Evolutionary conservation across 1,284 basidiomycete genomes (phyloP).

Genomic region (Ganoderma leucocontextum): DNA sequence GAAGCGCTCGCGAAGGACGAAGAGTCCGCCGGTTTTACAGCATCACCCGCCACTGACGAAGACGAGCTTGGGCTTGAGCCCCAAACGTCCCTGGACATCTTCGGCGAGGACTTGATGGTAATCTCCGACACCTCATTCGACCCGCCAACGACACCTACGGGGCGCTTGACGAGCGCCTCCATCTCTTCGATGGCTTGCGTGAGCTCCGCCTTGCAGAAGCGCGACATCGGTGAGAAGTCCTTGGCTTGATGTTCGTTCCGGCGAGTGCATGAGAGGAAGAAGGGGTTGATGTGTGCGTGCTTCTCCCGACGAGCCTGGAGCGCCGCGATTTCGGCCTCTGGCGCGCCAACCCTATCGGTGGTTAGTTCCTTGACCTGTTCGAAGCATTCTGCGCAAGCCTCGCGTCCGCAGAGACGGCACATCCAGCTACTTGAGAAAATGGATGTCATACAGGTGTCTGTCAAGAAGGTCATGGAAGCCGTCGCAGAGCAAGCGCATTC

Average conservation of each 20-base stretch:
- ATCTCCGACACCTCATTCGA: constrained; percentile 20
- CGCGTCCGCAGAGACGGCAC: constrained; percentile 89
- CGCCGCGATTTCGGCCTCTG: constrained; percentile 55
- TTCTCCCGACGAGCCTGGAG: constrained; percentile 63
- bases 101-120: constrained; percentile 24
- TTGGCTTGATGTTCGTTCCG: constrained; percentile 70
- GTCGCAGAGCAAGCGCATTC: constrained; percentile 17
- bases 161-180: constrained; percentile 55
- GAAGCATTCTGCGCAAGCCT: constrained; percentile 88
- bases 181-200: constrained; percentile 71
- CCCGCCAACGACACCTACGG: constrained; percentile 21
- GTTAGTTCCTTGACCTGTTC: constrained; percentile 73
- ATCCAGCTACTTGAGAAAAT: constrained; percentile 92
- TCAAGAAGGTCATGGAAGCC: constrained; percentile 16
- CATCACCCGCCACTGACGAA: constrained; percentile 11
- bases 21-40: constrained; percentile 1
- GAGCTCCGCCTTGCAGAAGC: constrained; percentile 76
- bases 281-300: constrained; percentile 71
- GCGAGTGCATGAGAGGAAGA: constrained; percentile 76
- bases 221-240: constrained; percentile 83
- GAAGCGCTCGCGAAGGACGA: constrained; percentile 34
- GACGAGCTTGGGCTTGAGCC: constrained; percentile 19
- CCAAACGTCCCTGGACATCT: constrained; percentile 24
- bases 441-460: constrained; percentile 93
- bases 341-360: constrained; percentile 56